A percentile compares a stretch with the other conserved stretches of the same genome.
phyloP scores from a whole-genome alignment of 225 moss, liverwort and hornwort species.

The Polytrichum commune region DNA sequence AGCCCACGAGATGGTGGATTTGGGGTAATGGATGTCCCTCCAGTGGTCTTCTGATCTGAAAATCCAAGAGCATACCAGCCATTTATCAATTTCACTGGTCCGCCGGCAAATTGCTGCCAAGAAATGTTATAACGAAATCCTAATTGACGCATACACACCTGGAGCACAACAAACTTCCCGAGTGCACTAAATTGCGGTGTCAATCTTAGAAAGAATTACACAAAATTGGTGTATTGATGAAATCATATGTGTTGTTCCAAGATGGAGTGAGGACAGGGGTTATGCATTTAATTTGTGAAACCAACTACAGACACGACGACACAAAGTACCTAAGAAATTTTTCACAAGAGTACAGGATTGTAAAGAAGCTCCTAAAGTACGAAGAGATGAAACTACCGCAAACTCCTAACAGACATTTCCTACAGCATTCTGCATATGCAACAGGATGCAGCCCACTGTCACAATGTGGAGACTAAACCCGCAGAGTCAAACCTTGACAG shows the following conservation, averaged over 20 bases:
- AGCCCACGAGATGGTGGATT: not conserved
- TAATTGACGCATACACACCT: too few species aligned
- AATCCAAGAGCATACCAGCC: not conserved
- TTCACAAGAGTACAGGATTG: not conserved
- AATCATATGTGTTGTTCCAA: too few species aligned
- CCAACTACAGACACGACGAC: not conserved
- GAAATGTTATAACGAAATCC: not conserved
- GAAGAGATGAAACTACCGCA: not conserved
- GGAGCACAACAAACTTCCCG: too few species aligned
- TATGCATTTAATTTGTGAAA: not conserved
- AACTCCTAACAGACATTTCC: not conserved
- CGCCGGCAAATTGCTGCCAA: not conserved
- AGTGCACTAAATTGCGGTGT: too few species aligned
- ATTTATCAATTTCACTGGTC: not conserved
- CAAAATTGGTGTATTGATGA: too few species aligned
- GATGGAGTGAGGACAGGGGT: too few species aligned
- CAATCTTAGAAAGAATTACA: too few species aligned
- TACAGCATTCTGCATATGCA: not conserved
- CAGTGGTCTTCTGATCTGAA: constrained; percentile 16
- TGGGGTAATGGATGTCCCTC: constrained; percentile 9
- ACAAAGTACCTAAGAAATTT: not conserved
- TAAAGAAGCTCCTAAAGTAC: not conserved
- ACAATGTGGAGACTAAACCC: not conserved
- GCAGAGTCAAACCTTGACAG: not conserved
- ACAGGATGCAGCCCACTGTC: not conserved